phyloP scores from a whole-genome alignment of 2,329 filamentous ascomycete genomes.

The Ascochyta fabae region DNA sequence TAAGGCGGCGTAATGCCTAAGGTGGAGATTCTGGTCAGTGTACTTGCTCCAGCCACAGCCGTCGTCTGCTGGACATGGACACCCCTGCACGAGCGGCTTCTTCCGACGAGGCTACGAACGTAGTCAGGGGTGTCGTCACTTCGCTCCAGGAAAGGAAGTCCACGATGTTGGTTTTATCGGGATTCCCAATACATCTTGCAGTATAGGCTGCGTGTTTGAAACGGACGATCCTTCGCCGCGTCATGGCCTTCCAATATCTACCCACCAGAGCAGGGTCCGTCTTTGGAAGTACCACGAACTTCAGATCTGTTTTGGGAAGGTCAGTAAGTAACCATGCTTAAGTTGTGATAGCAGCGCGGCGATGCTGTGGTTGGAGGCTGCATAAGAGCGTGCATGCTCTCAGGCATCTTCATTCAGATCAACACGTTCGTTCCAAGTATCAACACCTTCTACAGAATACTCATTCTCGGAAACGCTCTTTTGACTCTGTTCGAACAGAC shows the following conservation, averaged over 20 bases:
- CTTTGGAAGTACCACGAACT: not conserved
- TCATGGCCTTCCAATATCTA: not conserved
- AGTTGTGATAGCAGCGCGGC: not conserved
- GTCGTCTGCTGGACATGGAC: not conserved
- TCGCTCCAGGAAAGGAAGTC: not conserved
- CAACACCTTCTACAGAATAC: not conserved
- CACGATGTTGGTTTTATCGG: not conserved
- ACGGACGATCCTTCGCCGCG: not conserved
- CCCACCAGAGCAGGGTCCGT: not conserved
- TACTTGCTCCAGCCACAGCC: constrained; percentile 6
- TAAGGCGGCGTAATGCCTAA: not conserved
- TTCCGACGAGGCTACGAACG: not conserved
- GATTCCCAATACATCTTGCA: not conserved
- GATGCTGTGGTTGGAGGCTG: not conserved
- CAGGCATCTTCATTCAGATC: not conserved
- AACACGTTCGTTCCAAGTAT: not conserved
- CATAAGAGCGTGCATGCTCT: constrained; percentile 5
- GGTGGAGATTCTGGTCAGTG: not conserved
- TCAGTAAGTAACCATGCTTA: not conserved
- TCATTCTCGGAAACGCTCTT: not conserved
- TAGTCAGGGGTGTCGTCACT: not conserved
- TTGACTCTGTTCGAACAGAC: not conserved
- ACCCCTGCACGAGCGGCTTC: not conserved
- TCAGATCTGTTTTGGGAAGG: not conserved
- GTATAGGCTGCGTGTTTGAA: not conserved